Evolutionary conservation across 2,329 filamentous ascomycete genomes (phyloP), one percentile per base, ranked within the genome.

Genomic region (Trematosphaeria pertusa): DNA sequence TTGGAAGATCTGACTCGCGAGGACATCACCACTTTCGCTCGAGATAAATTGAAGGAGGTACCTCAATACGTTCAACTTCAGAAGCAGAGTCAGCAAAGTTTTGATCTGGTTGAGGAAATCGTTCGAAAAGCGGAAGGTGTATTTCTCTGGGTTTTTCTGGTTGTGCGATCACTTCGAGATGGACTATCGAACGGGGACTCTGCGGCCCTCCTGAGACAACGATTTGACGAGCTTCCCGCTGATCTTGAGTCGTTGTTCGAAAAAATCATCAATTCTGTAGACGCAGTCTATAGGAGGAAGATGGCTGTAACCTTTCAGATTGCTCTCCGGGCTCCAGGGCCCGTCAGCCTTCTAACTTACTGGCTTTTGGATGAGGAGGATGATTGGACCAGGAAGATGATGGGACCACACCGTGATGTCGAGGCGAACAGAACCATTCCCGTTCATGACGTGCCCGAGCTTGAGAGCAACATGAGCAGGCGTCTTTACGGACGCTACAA

Each of bases 221-320:
- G 45, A 10, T 37, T 57, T 5, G 20, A 49, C 17, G 14, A 18
- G 6, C 39, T 47, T 14, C 52, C 55, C 10, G n/a, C 47, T 2
- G 50, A 50, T 11, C 43, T 59, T 6, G 39, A 59, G 17, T 17
- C 36, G 9, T 44, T 56, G 14, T 54, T 59, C 21, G 17, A 42
- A 21, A 45, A 45, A 4, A 51, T 56, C 2, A 18, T 54, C 14
- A 26, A 43, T 15, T 42, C 38, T 19, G 34, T 52, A 0, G 51
- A 57, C 8, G 3, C 2, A 1, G 19, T 54, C 7, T 57, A 57
- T 24, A 24, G 30, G 9, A 28, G 22, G 24, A 28, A 38, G 18
- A 54, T 54, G 43, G 40, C 50, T n/a, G 18, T 12, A 4, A 38
- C 45, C 5, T 56, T 58, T 5, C 15, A 32, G 5, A 32, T 48